Evolutionary conservation across 345 rosid genomes (phyloP).

Genomic region (Bruguiera gymnorhiza): DNA sequence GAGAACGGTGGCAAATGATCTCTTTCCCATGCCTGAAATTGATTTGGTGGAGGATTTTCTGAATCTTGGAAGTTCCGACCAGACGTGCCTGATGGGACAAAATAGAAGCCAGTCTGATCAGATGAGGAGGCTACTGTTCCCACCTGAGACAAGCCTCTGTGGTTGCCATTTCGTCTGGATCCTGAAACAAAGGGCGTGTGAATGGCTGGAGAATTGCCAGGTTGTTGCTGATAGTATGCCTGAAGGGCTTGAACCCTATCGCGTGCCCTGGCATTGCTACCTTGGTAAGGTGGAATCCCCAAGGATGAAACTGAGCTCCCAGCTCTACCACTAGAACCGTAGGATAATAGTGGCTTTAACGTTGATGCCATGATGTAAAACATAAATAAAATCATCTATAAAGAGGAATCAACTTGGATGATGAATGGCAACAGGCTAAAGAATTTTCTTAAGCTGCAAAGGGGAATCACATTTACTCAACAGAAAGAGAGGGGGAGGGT

Average conservation of each 20-base stretch:
- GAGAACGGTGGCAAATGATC: constrained; percentile 21
- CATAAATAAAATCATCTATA: too few species aligned
- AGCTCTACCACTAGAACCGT: constrained; percentile 61
- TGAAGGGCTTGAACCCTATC: constrained; percentile 90
- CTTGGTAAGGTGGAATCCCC: constrained; percentile 73
- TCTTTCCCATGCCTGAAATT: constrained; percentile 71
- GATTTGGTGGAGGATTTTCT: constrained; percentile 35
- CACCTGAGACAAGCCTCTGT: constrained; percentile 53
- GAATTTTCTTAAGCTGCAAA: too few species aligned
- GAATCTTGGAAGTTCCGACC: constrained; percentile 51
- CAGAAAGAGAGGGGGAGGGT: not conserved
- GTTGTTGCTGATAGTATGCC: constrained; percentile 89
- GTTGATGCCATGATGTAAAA: not conserved
- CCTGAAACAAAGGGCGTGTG: constrained; percentile 50
- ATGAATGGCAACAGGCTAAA: too few species aligned
- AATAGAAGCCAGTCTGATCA: constrained; percentile 69
- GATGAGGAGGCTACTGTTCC: constrained; percentile 62
- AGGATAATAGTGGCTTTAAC: constrained; percentile 10
- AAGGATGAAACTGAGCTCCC: constrained; percentile 68
- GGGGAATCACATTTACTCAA: too few species aligned
- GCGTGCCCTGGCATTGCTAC: constrained; percentile 78
- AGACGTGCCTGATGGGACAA: constrained; percentile 50
- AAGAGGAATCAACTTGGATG: too few species aligned
- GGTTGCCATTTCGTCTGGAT: constrained; percentile 47
- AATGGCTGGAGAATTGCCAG: constrained; percentile 44